Base-by-base conservation (phyloP, 73 alveolate species). In the Durusdinium trenchii region DNA sequence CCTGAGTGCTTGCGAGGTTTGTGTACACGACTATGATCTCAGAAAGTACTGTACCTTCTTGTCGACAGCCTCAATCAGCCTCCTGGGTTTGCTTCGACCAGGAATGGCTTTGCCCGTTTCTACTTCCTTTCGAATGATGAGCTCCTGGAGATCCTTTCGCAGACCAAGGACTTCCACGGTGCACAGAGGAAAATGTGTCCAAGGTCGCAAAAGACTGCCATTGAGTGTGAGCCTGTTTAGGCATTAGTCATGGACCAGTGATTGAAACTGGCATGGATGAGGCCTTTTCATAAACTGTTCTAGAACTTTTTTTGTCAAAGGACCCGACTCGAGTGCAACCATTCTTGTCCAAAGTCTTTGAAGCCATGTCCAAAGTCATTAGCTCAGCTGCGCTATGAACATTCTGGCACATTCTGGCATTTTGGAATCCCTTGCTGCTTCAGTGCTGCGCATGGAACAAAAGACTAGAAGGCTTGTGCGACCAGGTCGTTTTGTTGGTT, bases 81-180 rank as follows among this genome's bases (percentile, higher is more conserved):
- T n/a, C n/a, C n/a, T n/a, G n/a, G n/a, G n/a, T n/a, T n/a, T n/a
- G n/a, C n/a, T 50, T 36, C 28, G 4, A 32, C 40, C 48, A 91
- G 98, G 99, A 99, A 99, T 75, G 99, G 99, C 81, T 95, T 95
- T n/a, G 99, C 99, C 16, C 99, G 99, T 38, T 95, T 95, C 99
- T 95, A 95, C 90, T 95, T 95, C 95, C 81, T 95, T 46, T 95
- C 99, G 76, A 99, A 99, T 99, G 99, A 99, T 98, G 99, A 99
- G 95, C 99, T 99, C 94, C 99, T 99, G 71, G 99, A 99, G 95
- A 99, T 99, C 30, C 99, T 99, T 95, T 99, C 99, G 46, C 99
- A 99, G 99, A 99, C 99, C 90, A 99, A 99, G 99, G 99, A 99
- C 99, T 99, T 43, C 28, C 40, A 35, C 18, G 4, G 76, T 10